These are phyloP conservation scores for Plenodomus lindquistii DNA, from an alignment of 2,329 filamentous ascomycete species.

Conservation along the genomic window DNA sequence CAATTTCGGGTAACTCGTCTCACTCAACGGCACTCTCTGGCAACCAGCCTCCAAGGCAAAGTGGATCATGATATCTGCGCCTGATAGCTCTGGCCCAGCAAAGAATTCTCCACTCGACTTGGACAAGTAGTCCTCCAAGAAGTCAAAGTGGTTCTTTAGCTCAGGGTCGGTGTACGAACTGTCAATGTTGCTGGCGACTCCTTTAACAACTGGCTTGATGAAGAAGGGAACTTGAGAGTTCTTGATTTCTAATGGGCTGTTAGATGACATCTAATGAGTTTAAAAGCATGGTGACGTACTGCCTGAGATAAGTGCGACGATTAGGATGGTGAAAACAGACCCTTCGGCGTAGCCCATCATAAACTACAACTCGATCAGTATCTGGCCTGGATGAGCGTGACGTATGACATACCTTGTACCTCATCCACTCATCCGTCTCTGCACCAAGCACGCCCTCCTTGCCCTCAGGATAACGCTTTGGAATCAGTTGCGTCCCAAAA, in stretches of 20 bases:
- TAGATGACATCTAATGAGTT: neutral
- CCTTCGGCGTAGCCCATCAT: constrained; percentile 83
- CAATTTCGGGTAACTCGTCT: constrained; percentile 52
- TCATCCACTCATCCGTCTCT: constrained; percentile 64
- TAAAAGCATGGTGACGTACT: constrained; percentile 15
- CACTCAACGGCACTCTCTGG: constrained; percentile 42
- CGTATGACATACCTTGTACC: constrained; percentile 51
- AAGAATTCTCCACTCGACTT: constrained; percentile 56
- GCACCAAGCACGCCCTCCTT: constrained; percentile 59
- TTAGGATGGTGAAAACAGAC: constrained; percentile 73
- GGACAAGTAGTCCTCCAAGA: constrained; percentile 56
- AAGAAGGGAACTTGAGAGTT: constrained; percentile 67
- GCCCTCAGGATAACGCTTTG: constrained; percentile 56
- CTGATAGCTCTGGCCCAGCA: constrained; percentile 54
- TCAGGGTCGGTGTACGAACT: constrained; percentile 52
- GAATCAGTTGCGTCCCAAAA: constrained; percentile 58
- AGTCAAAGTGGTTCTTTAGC: constrained; percentile 53
- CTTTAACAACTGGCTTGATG: constrained; percentile 64
- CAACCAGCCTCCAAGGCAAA: constrained; percentile 55
- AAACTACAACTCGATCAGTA: constrained; percentile 43
- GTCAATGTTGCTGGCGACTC: constrained; percentile 57
- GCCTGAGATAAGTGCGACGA: constrained; percentile 65
- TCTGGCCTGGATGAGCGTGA: neutral
- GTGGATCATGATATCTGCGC: constrained; percentile 58
- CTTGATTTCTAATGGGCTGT: constrained; percentile 40